These are phyloP conservation scores for Tremellales sp. DNA, from an alignment of 1,284 basidiomycete genomes.

Conservation along the genomic window DNA sequence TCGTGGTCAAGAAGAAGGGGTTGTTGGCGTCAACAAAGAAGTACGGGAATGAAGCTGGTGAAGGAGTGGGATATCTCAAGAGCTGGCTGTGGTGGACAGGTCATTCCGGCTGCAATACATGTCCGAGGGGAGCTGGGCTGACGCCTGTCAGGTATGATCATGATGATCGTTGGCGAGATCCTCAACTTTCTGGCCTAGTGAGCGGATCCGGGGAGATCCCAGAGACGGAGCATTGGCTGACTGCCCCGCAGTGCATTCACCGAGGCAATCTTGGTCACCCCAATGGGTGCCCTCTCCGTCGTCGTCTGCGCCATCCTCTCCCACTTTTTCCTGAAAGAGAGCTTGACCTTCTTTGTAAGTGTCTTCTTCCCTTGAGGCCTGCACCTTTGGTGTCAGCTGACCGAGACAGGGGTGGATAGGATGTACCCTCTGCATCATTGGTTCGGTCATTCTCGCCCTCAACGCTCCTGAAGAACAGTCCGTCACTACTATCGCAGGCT, in stretches of 20 bases:
- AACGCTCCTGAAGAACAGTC: slow-evolving; percentile 77
- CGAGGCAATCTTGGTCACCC: slow-evolving; percentile 50
- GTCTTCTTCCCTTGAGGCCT: neutral
- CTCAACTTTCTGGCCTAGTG: slow-evolving; percentile 50
- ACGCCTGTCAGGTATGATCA: slow-evolving; percentile 49
- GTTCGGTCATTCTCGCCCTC: slow-evolving; percentile 58
- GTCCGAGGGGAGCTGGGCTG: neutral
- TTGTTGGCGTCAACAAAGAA: slow-evolving; percentile 55
- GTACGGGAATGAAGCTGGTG: slow-evolving; percentile 64
- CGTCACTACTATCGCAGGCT: slow-evolving; percentile 72
- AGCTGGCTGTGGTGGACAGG: slow-evolving; percentile 69
- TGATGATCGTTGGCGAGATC: slow-evolving; percentile 49
- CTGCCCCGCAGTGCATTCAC: slow-evolving; percentile 31
- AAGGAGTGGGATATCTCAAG: slow-evolving; percentile 92
- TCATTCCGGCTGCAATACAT: neutral
- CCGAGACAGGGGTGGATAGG: slow-evolving; percentile 73
- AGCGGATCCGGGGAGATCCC: slow-evolving; percentile 13
- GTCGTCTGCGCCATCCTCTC: slow-evolving; percentile 92
- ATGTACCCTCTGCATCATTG: slow-evolving; percentile 80
- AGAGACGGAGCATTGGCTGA: slow-evolving; percentile 3
- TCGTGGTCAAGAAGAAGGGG: slow-evolving; percentile 87
- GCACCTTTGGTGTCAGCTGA: neutral
- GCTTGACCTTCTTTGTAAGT: slow-evolving; percentile 58
- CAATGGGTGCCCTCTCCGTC: slow-evolving; percentile 91
- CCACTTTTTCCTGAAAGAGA: slow-evolving; percentile 89